Conservation (phyloP, 371 early-diverging fungal species). For the Mucor sp. region DNA sequence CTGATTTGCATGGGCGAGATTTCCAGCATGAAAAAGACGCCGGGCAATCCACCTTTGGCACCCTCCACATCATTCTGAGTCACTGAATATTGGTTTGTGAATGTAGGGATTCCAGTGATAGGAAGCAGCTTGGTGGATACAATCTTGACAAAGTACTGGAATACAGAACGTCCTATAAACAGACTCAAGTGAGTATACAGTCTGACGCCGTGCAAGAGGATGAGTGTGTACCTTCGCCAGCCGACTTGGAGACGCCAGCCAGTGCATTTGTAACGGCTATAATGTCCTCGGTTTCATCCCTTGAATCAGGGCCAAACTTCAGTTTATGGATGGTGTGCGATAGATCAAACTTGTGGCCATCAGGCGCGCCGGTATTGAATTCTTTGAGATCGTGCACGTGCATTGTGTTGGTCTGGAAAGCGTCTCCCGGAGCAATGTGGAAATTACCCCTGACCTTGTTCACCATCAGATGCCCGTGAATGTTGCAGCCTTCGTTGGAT, state of each 20-base stretch:
- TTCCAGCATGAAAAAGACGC: conserved; percentile 94
- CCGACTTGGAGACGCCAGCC: conserved; percentile 62
- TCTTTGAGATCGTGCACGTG: conserved; percentile 84
- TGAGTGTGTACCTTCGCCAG: conserved; percentile 35
- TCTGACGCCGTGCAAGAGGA: too few species aligned
- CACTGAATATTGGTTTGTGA: conserved; percentile 94
- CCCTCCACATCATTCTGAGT: conserved; percentile 78
- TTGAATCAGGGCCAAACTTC: conserved; percentile 61
- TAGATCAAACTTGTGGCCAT: conserved; percentile 71
- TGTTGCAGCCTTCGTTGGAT: conserved; percentile 87
- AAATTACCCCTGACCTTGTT: conserved; percentile 94
- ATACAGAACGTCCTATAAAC: conserved; percentile 46
- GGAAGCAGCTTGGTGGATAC: conserved; percentile 85
- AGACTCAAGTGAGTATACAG: neutral
- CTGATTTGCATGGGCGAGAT: conserved; percentile 97
- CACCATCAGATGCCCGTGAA: conserved; percentile 81
- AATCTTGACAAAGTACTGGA: conserved; percentile 93
- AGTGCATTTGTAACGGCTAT: conserved; percentile 78
- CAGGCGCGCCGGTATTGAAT: conserved; percentile 50
- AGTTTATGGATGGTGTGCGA: conserved; percentile 84
- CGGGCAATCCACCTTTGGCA: conserved; percentile 35
- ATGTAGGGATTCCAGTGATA: conserved; percentile 60
- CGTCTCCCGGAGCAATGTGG: conserved; percentile 91
- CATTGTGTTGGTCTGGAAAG: conserved; percentile 77
- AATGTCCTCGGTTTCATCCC: conserved; percentile 27